These are phyloP conservation scores for Botryotinia convoluta DNA, from an alignment of 2,329 filamentous ascomycete species.

Conservation along the genomic window DNA sequence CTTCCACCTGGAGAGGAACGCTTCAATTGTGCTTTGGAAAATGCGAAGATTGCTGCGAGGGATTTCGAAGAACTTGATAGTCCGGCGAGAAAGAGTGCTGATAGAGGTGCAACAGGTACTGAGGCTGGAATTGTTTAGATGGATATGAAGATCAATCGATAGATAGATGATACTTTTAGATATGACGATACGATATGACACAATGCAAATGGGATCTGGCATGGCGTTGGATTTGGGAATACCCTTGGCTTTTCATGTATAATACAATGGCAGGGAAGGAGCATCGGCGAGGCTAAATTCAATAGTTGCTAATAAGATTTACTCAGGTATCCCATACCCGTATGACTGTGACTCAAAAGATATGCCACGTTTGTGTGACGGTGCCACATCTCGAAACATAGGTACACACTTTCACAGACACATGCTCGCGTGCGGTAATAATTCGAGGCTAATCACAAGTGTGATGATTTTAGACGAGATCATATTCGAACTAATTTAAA, in stretches of 20 bases:
- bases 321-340: not conserved
- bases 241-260: constrained; percentile 20
- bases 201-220: constrained; percentile 4
- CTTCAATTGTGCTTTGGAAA: constrained; percentile 87
- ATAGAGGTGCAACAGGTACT: constrained; percentile 31
- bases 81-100: constrained; percentile 39
- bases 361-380: not conserved
- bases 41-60: constrained; percentile 81
- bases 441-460: not conserved
- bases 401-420: not conserved
- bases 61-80: constrained; percentile 72
- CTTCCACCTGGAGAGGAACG: constrained; percentile 87
- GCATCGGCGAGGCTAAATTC: not conserved
- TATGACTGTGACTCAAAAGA: not conserved
- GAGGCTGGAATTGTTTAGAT: constrained; percentile 4
- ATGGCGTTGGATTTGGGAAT: constrained; percentile 21
- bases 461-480: not conserved
- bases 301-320: not conserved
- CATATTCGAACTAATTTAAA: not conserved
- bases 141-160: not conserved
- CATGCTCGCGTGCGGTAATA: not conserved
- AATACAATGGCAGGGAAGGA: not conserved
- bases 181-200: constrained; percentile 11
- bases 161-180: constrained; percentile 3
- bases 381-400: not conserved